phyloP scores from a whole-genome alignment of 1,284 basidiomycete genomes.

The Schizophyllum amplum region DNA sequence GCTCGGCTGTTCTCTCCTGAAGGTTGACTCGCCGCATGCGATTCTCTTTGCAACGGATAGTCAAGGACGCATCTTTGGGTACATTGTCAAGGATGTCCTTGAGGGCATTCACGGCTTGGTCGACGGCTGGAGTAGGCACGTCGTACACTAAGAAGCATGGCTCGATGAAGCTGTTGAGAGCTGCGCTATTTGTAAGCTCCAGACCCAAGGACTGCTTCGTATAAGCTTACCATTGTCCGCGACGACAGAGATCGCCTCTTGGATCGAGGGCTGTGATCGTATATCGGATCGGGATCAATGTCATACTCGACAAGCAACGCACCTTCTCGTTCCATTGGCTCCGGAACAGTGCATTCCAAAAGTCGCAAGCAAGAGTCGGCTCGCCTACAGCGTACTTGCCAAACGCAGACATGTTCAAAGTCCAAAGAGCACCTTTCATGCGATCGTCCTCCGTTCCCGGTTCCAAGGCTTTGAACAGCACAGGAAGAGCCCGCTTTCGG shows the following conservation, averaged over 20 bases:
- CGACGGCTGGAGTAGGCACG: conserved; percentile 35
- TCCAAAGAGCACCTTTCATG: conserved; percentile 90
- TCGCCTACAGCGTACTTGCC: conserved; percentile 60
- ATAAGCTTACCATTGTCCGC: conserved; percentile 53
- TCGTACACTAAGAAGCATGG: conserved; percentile 50
- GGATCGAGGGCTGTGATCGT: conserved; percentile 50
- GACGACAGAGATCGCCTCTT: conserved; percentile 51
- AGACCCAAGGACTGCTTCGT: too few relatives aligned
- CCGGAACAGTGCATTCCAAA: conserved; percentile 21
- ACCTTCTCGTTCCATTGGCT: background rate
- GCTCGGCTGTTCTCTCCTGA: conserved; percentile 32
- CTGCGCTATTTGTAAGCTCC: conserved; percentile 24
- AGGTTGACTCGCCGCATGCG: conserved; percentile 34
- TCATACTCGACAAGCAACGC: background rate
- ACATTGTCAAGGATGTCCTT: conserved; percentile 24
- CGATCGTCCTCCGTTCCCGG: conserved; percentile 77
- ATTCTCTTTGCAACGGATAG: conserved; percentile 32
- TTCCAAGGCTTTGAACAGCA: conserved; percentile 62
- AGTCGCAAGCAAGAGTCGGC: conserved; percentile 6
- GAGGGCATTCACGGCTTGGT: conserved; percentile 28
- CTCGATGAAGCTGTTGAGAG: conserved; percentile 50
- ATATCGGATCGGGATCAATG: conserved; percentile 16
- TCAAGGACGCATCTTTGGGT: conserved; percentile 23
- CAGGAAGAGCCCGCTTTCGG: conserved; percentile 55
- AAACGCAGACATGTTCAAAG: conserved; percentile 61